These are phyloP conservation scores for Calonectria hawksworthii DNA, from an alignment of 2,329 filamentous ascomycete species.

Conservation along the genomic window DNA sequence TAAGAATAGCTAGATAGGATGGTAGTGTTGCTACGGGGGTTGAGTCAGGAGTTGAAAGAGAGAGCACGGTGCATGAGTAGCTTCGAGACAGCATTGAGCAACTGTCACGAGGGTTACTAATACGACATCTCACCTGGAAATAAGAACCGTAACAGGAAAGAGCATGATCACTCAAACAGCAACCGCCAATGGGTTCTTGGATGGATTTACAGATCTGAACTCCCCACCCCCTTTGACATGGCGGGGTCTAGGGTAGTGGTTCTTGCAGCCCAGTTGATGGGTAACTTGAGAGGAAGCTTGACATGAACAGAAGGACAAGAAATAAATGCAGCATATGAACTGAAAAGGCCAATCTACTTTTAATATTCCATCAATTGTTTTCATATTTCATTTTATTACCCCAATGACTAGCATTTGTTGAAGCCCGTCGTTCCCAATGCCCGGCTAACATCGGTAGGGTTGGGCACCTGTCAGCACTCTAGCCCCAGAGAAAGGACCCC, in stretches of 20 bases:
- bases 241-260: conserved; percentile 12
- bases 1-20: not conserved
- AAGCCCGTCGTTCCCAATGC: not conserved
- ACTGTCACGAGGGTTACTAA: not conserved
- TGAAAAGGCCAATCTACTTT: too few species aligned
- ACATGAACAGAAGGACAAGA: not conserved
- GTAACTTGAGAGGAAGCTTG: not conserved
- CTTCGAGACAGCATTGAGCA: not conserved
- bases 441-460: conserved; percentile 41
- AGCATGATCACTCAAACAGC: not conserved
- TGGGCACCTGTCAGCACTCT: conserved; percentile 16
- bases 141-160: not conserved
- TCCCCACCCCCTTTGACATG: not conserved
- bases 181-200: not conserved
- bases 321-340: not conserved
- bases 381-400: not conserved
- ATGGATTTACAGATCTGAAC: not conserved
- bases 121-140: not conserved
- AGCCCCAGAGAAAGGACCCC: not conserved
- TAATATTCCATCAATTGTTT: not conserved
- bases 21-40: not conserved
- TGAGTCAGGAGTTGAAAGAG: not conserved
- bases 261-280: not conserved
- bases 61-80: not conserved
- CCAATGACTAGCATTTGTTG: too few species aligned